Percentiles rank a stretch among this genome's conserved stretches.
These are phyloP conservation scores for Entomophthora muscae DNA, from an alignment of 371 early-diverging fungal genomes.

Conservation along the genomic window DNA sequence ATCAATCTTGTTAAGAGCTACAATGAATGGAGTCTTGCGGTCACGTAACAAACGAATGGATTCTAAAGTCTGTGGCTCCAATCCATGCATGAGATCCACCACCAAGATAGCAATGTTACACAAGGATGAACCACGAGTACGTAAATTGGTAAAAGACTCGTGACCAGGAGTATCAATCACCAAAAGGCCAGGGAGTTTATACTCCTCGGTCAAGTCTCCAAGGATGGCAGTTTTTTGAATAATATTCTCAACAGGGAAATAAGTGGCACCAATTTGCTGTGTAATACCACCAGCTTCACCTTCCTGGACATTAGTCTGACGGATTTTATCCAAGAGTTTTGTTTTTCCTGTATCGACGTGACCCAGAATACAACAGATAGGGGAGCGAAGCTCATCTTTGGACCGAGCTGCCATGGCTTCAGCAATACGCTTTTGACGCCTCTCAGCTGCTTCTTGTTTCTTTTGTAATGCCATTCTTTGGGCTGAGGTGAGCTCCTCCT, in stretches of 20 bases:
- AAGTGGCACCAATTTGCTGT: conserved; percentile 99
- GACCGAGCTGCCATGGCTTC: conserved; percentile 74
- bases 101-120: conserved; percentile 99
- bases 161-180: conserved; percentile 99
- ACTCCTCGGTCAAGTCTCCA: conserved; percentile 13
- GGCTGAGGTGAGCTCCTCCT: conserved; percentile 38
- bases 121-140: conserved; percentile 96
- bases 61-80: conserved; percentile 99
- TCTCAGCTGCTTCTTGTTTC: conserved; percentile 65
- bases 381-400: conserved; percentile 85
- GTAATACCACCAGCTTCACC: conserved; percentile 99
- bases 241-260: conserved; percentile 95
- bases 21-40: conserved; percentile 98
- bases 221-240: conserved; percentile 75
- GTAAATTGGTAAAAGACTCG: conserved; percentile 98
- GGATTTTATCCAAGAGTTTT: conserved; percentile 97
- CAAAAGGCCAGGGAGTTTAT: conserved; percentile 94
- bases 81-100: conserved; percentile 98
- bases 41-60: conserved; percentile 86
- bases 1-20: conserved; percentile 99
- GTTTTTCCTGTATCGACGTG: conserved; percentile 99
- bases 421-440: conserved; percentile 46
- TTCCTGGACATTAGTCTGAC: conserved; percentile 99
- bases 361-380: conserved; percentile 99
- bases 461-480: conserved; percentile 39